Percentiles rank a stretch among this genome's conserved stretches.
These are phyloP conservation scores for Cytospora piceae DNA, from an alignment of 2,329 filamentous ascomycete species.

Conservation along the genomic window DNA sequence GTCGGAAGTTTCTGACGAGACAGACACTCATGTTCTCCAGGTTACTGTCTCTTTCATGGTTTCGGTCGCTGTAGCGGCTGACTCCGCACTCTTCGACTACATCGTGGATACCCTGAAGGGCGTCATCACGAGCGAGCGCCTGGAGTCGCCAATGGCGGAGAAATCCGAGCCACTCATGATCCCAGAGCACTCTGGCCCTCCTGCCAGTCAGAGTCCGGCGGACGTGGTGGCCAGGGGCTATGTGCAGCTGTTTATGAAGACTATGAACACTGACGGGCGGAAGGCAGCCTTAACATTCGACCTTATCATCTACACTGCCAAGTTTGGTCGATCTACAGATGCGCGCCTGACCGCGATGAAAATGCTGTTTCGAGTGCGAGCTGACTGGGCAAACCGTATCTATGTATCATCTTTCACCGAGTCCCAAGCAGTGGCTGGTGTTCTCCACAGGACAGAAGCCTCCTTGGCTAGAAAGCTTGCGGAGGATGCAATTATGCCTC, in stretches of 20 bases:
- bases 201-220: constrained; percentile 57
- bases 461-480: constrained; percentile 55
- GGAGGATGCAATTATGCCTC: constrained; percentile 54
- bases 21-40: constrained; percentile 66
- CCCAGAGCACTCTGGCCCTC: constrained; percentile 36
- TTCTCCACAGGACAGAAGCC: constrained; percentile 67
- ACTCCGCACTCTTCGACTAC: constrained; percentile 61
- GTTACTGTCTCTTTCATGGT: constrained; percentile 67
- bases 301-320: constrained; percentile 65
- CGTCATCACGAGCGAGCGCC: constrained; percentile 54
- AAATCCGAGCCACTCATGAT: constrained; percentile 36
- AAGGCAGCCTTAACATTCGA: constrained; percentile 69
- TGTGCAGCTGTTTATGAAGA: constrained; percentile 75
- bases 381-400: constrained; percentile 78
- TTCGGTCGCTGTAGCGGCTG: constrained; percentile 64
- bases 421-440: constrained; percentile 71
- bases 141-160: constrained; percentile 46
- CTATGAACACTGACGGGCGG: constrained; percentile 65
- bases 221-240: constrained; percentile 74
- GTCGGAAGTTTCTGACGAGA: constrained; percentile 63
- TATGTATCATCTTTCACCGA: constrained; percentile 73
- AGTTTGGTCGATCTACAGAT: constrained; percentile 61
- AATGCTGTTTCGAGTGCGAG: constrained; percentile 78
- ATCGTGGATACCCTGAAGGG: constrained; percentile 57
- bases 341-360: constrained; percentile 77